Evolutionary conservation across 2,329 filamentous ascomycete genomes (phyloP), one percentile per base, ranked within the genome.

Genomic region (Curvularia lunata): DNA sequence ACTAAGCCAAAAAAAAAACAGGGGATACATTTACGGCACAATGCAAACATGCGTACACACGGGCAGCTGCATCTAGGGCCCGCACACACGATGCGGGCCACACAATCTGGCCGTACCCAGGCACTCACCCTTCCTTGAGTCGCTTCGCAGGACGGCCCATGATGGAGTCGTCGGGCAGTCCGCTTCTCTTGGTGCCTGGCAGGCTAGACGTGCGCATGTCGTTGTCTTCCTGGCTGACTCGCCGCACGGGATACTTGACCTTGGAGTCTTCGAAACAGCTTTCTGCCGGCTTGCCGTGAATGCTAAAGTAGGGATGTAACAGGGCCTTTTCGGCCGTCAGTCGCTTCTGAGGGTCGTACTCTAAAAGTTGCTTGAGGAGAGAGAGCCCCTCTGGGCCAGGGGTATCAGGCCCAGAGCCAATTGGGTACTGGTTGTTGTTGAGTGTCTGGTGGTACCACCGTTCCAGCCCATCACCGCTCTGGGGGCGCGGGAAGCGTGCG

Each of bases 191-290:
- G 0, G 93, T 97, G 0, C 94, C 95, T 0, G 94, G 92, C 34
- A 97, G 77, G 75, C 92, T 96, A 42, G 89, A 88, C 0, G 91
- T 93, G n/a, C 91, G 84, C 55, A 98, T 97, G 76, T 98, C 95
- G 68, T 97, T 96, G 74, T 97, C 92, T 71, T 99, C 95, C 69
- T 96, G 89, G 68, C 90, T 97, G 40, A 99, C 93, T 48, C 94
- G 86, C 7, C 95, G 85, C 71, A 92, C 88, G 0, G 95, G 95
- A 75, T 99, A 99, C 70, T 95, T 91, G 62, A 87, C 87, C 77
- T 92, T 91, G 51, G 92, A 84, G 0, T 93, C 92, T 70, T 97
- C 92, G 67, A 99, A 99, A 72, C 92, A 97, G 73, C 96, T 95
- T 38, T 87, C 84, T 40, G 85, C 89, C 18, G 95, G 86, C 59